Base-by-base conservation (phyloP, 2,329 filamentous ascomycete species). In the Monilinia fructicola region DNA sequence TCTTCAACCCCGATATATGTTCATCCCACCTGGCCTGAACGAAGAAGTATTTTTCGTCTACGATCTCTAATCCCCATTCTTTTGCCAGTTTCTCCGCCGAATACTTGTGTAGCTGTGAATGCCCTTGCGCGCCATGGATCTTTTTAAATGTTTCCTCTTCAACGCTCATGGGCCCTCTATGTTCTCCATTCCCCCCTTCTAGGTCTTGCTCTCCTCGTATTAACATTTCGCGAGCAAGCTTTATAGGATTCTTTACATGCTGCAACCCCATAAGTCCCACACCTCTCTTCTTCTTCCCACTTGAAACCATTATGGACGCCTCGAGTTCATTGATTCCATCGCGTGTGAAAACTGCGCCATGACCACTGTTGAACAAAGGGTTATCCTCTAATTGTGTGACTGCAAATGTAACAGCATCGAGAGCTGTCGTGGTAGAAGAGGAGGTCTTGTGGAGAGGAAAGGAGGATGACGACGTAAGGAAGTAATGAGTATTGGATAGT, bases 311-410 rank as follows among this genome's bases (percentile, higher is more conserved):
- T 62, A 96, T 85, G 11, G 87, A 91, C 1, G 91, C 91, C 78
- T 97, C 93, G 69, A 96, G 87, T 79, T 97, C 91, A 76, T 93
- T 93, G 69, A 88, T 84, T 23, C 93, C 93, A 71, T 90, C 88
- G 61, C 88, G 86, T 0, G 92, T 96, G 78, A 96, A 97, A 26
- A 96, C 92, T 61, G 92, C 91, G 64, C 93, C 93, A 73, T 87
- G 88, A 10, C 88, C 92, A 67, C 88, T 87, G 79, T 97, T 97
- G 83, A 95, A 96, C 5, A 96, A 84, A 2, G 89, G 84, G 74
- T 93, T 86, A 74, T 96, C 82, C 79, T 97, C 93, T 21, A 97
- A 85, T 35, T 89, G 82, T 1, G 82, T 80, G 14, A 96, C 92
- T 54, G 92, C 92, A 76, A 89, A 85, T 1, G 89, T 89, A 1